phyloP scores from a whole-genome alignment of 371 early-diverging fungal species.

The Blyttiomyces sp. region DNA sequence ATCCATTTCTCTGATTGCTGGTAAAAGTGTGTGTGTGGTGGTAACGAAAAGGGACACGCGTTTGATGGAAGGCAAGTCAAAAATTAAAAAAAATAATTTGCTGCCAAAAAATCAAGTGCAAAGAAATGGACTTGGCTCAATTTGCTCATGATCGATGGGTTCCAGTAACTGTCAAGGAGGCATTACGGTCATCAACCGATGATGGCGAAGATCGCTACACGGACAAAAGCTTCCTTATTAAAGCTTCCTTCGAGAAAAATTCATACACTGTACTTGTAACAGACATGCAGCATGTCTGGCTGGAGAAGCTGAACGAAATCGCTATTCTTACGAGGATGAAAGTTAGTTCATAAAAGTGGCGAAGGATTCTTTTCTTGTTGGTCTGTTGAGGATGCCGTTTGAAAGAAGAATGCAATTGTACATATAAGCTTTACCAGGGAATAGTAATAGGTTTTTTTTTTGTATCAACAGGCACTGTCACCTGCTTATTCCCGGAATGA shows the following conservation, averaged over 20 bases:
- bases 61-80: not conserved
- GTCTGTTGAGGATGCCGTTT: not conserved
- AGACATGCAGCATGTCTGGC: not conserved
- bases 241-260: not conserved
- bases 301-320: not conserved
- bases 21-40: not conserved
- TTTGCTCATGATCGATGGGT: not conserved
- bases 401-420: too few species aligned
- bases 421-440: too few species aligned
- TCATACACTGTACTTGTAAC: not conserved
- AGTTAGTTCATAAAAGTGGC: not conserved
- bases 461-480: not conserved
- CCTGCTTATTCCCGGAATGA: slow-evolving; percentile 16
- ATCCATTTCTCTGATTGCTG: slow-evolving; percentile 71
- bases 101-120: not conserved
- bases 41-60: not conserved
- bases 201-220: not conserved
- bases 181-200: not conserved
- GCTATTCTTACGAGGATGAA: not conserved
- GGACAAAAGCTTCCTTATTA: not conserved
- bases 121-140: not conserved
- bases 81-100: not conserved
- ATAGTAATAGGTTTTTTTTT: not conserved
- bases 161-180: not conserved
- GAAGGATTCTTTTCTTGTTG: not conserved